Evolutionary conservation across 1,284 basidiomycete genomes (phyloP).

Genomic region (Bjerkandera adusta): DNA sequence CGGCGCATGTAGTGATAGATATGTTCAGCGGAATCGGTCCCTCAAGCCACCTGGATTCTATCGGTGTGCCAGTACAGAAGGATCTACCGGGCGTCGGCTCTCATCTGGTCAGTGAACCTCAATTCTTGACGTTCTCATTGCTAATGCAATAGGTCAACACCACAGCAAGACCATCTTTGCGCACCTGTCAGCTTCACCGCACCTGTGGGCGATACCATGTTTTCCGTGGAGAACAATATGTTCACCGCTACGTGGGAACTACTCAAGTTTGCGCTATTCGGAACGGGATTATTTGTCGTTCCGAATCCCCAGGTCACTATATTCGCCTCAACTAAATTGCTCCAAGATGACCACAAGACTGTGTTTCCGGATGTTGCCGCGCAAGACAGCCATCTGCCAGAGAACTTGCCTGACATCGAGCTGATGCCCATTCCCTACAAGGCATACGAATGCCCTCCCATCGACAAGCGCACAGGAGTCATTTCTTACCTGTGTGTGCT

Average conservation of each 20-base stretch:
- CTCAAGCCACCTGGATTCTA: constrained; percentile 22
- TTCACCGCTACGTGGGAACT: constrained; percentile 8
- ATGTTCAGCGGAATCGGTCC: constrained; percentile 26
- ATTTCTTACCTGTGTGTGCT: constrained; percentile 20
- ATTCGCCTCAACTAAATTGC: constrained; percentile 17
- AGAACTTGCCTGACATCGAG: constrained; percentile 26
- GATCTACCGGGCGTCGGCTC: constrained; percentile 31
- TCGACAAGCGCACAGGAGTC: neutral
- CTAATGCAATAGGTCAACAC: too few relatives aligned
- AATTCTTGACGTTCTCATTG: neutral
- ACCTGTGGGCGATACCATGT: constrained; percentile 22
- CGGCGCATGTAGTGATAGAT: neutral
- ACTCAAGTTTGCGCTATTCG: constrained; percentile 25
- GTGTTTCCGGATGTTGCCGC: neutral
- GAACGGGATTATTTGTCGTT: constrained; percentile 22
- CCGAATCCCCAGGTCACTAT: constrained; percentile 23
- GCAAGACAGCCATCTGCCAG: neutral
- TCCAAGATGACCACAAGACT: neutral
- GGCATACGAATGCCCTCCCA: neutral
- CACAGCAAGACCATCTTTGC: constrained; percentile 30
- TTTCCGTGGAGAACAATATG: neutral
- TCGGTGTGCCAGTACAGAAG: constrained; percentile 24
- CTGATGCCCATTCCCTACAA: constrained; percentile 20
- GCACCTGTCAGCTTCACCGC: constrained; percentile 21
- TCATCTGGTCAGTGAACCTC: constrained; percentile 18